phyloP scores from a whole-genome alignment of 441 rosid genomes.

The Erodium texanum region DNA sequence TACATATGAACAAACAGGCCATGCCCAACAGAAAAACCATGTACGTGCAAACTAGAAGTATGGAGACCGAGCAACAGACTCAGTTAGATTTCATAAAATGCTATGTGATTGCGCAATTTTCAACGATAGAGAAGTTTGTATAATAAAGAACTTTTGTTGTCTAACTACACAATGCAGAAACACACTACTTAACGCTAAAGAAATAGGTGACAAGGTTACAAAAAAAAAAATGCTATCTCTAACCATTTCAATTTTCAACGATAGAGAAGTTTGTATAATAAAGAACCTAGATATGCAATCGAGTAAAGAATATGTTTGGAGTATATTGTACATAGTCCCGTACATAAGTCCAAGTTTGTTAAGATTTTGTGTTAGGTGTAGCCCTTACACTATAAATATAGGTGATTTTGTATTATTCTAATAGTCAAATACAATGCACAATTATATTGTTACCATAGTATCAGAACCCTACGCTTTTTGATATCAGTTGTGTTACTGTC shows the following conservation, averaged over 20 bases:
- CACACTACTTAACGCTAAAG: neutral
- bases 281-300: neutral
- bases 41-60: neutral
- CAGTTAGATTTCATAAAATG: neutral
- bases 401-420: no score
- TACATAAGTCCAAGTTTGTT: no score
- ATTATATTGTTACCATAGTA: no score
- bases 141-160: neutral
- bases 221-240: neutral
- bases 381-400: no score
- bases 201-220: neutral
- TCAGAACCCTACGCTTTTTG: no score
- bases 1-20: neutral
- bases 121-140: no score
- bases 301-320: neutral
- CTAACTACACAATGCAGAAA: neutral
- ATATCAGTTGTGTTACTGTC: no score
- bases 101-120: neutral
- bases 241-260: neutral
- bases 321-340: no score
- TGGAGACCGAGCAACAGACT: neutral
- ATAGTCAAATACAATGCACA: no score
- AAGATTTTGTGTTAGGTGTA: no score
- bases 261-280: neutral
- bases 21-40: neutral